Percentiles rank a stretch among this genome's conserved stretches.
These are phyloP conservation scores for Lichtheimia ramosa DNA, from an alignment of 371 early-diverging fungal genomes.

Conservation along the genomic window DNA sequence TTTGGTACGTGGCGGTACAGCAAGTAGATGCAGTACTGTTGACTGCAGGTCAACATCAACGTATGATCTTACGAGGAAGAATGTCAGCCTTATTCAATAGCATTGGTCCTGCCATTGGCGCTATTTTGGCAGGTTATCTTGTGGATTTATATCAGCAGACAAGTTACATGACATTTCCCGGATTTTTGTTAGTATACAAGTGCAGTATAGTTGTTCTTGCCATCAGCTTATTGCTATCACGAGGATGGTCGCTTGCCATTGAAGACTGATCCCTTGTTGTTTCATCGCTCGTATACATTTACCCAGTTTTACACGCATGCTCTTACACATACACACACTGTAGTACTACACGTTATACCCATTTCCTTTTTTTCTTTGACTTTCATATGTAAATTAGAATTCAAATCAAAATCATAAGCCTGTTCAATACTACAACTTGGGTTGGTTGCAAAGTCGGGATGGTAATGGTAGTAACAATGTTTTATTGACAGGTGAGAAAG, in stretches of 20 bases:
- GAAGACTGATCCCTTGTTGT: neutral
- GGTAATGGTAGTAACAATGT: neutral
- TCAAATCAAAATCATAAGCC: no score
- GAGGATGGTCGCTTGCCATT: conserved; percentile 10
- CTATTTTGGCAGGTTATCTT: conserved; percentile 8
- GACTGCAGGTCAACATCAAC: conserved; percentile 15
- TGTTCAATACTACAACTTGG: neutral
- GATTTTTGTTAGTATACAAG: conserved; percentile 10
- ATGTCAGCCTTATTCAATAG: conserved; percentile 21
- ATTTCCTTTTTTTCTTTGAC: neutral
- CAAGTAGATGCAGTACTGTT: conserved; percentile 17
- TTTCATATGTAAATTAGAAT: neutral
- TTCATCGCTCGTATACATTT: neutral
- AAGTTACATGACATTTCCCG: conserved; percentile 8
- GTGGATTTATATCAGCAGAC: conserved; percentile 5
- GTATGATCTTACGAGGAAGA: conserved; percentile 22
- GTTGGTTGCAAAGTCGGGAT: neutral
- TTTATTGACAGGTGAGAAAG: no score
- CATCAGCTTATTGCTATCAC: conserved; percentile 6
- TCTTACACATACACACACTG: neutral
- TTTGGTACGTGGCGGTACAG: conserved; percentile 17
- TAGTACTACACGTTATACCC: conserved; percentile 2
- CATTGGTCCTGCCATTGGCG: conserved; percentile 20
- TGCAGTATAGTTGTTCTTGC: conserved; percentile 2
- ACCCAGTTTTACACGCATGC: neutral